Evolutionary conservation across 2,329 filamentous ascomycete species (phyloP).

Genomic region (Fonsecaea monophora): DNA sequence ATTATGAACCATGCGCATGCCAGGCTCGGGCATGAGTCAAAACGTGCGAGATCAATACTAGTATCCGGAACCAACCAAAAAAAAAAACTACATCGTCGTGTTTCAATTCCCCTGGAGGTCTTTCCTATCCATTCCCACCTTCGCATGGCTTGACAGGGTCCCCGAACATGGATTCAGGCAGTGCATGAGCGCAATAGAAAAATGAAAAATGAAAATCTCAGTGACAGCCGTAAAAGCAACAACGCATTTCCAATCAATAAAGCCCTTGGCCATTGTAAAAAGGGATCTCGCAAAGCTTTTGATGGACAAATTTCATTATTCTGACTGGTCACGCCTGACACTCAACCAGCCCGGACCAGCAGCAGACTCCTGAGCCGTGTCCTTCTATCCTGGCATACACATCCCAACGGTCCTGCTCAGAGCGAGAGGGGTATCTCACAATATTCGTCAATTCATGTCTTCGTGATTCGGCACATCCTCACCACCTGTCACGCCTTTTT

Average conservation of each 20-base stretch:
- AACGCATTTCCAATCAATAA: neutral
- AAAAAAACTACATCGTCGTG: neutral
- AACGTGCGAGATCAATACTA: neutral
- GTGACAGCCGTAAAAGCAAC: neutral
- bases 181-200: neutral
- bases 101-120: neutral
- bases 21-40: neutral
- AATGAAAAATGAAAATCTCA: neutral
- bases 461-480: constrained; percentile 3
- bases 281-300: neutral
- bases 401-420: neutral
- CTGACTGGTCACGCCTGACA: neutral
- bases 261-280: neutral
- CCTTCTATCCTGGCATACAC: neutral
- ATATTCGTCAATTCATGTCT: constrained; percentile 13
- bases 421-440: constrained; percentile 41
- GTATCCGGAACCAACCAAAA: neutral
- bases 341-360: neutral
- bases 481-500: neutral
- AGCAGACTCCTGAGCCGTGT: neutral
- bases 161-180: neutral
- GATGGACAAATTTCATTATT: neutral
- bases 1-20: neutral
- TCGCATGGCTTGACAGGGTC: neutral
- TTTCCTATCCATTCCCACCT: neutral